phyloP scores from a whole-genome alignment of 768 basidiomycete genomes.

The Kwoniella europaea region DNA sequence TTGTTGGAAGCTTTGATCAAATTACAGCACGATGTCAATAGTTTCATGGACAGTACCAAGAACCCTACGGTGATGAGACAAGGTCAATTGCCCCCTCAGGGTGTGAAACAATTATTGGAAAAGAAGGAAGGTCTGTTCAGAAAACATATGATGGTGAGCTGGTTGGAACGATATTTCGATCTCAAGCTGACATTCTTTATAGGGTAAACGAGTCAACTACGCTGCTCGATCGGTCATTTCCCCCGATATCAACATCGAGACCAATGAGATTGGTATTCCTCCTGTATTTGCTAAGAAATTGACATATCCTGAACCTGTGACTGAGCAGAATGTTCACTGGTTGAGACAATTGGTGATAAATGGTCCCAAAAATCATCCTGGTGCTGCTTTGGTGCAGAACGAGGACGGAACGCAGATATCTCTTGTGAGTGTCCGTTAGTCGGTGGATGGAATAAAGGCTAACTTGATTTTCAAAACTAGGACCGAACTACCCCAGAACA shows the following conservation, averaged over 20 bases:
- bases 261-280: slow-evolving; percentile 96
- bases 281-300: slow-evolving; percentile 96
- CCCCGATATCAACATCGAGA: slow-evolving; percentile 98
- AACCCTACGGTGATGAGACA: slow-evolving; percentile 83
- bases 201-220: slow-evolving; percentile 99
- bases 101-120: slow-evolving; percentile 94
- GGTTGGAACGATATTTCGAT: neutral
- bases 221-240: slow-evolving; percentile 99
- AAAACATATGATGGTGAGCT: slow-evolving; percentile 95
- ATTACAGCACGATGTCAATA: slow-evolving; percentile 92
- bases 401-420: slow-evolving; percentile 89
- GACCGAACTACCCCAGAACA: slow-evolving; percentile 85
- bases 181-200: slow-evolving; percentile 14
- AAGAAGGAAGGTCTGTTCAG: slow-evolving; percentile 99
- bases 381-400: slow-evolving; percentile 91
- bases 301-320: slow-evolving; percentile 97
- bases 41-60: slow-evolving; percentile 95
- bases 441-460: neutral
- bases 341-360: slow-evolving; percentile 87
- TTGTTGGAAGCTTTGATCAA: slow-evolving; percentile 83
- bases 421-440: slow-evolving; percentile 64
- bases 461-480: slow-evolving; percentile 59
- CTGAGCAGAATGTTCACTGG: slow-evolving; percentile 83
- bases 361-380: slow-evolving; percentile 85
- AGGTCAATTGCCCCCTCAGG: slow-evolving; percentile 87